phyloP scores from a whole-genome alignment of 2,329 filamentous ascomycete species.

The Sphaerulina populicola region DNA sequence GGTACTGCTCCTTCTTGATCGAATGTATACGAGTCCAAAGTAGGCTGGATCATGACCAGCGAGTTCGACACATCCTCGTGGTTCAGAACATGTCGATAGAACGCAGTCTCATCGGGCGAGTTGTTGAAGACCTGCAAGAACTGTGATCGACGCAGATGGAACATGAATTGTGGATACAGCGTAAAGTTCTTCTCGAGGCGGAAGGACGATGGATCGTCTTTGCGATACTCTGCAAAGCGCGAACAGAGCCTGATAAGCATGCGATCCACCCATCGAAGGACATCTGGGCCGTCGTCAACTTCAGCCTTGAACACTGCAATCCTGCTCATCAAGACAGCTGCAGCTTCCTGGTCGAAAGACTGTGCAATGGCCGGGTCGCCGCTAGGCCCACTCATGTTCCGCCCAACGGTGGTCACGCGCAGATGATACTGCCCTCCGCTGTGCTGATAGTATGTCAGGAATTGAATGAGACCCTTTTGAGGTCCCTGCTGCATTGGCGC shows the following conservation, averaged over 20 bases:
- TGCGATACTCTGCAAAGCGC: slow-evolving; percentile 93
- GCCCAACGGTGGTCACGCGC: slow-evolving; percentile 85
- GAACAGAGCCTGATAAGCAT: slow-evolving; percentile 97
- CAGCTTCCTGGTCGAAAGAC: slow-evolving; percentile 96
- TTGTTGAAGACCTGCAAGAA: slow-evolving; percentile 99
- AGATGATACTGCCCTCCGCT: slow-evolving; percentile 93
- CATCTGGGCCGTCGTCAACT: slow-evolving; percentile 96
- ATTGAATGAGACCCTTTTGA: slow-evolving; percentile 93
- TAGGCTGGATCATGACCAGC: slow-evolving; percentile 97
- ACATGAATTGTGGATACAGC: slow-evolving; percentile 98
- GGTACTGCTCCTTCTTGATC: slow-evolving; percentile 88
- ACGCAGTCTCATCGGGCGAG: slow-evolving; percentile 97
- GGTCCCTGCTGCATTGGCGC: slow-evolving; percentile 68
- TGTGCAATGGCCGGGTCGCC: slow-evolving; percentile 92
- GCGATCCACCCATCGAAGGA: slow-evolving; percentile 92
- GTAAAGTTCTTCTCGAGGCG: slow-evolving; percentile 98
- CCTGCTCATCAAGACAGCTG: slow-evolving; percentile 95
- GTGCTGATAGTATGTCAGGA: slow-evolving; percentile 97
- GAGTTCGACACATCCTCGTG: slow-evolving; percentile 97
- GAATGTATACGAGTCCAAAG: slow-evolving; percentile 92
- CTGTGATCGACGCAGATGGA: slow-evolving; percentile 91
- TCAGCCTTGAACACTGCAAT: slow-evolving; percentile 99
- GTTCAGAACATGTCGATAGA: slow-evolving; percentile 93
- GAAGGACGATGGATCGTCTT: slow-evolving; percentile 96
- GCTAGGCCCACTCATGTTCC: slow-evolving; percentile 83